Evolutionary conservation across 2,329 filamentous ascomycete genomes (phyloP).

Genomic region (Paradendryphiella salina): DNA sequence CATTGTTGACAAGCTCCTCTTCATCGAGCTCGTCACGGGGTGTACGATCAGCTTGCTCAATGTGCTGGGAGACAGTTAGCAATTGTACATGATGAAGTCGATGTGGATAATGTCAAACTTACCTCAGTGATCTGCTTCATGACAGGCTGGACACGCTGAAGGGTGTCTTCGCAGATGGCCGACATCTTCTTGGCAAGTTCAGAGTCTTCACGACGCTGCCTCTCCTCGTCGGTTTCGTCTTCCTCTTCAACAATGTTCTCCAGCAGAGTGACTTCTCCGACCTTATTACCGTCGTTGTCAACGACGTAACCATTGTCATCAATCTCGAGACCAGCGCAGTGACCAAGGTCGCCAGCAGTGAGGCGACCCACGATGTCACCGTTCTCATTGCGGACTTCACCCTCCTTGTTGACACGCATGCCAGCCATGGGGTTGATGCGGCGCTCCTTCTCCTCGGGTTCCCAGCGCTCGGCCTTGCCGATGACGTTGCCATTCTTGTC

Average conservation of each 20-base stretch:
- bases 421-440: slow-evolving; percentile 64
- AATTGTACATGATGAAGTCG: neutral
- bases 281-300: slow-evolving; percentile 63
- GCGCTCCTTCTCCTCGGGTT: slow-evolving; percentile 58
- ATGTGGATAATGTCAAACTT: slow-evolving; percentile 36
- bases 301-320: slow-evolving; percentile 58
- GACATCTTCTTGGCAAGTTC: slow-evolving; percentile 79
- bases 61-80: slow-evolving; percentile 59
- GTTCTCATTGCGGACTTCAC: slow-evolving; percentile 57
- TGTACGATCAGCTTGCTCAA: slow-evolving; percentile 77
- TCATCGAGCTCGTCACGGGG: slow-evolving; percentile 88
- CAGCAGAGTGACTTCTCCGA: slow-evolving; percentile 65
- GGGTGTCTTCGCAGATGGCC: slow-evolving; percentile 71
- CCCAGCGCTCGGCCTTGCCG: slow-evolving; percentile 58
- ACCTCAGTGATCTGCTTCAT: slow-evolving; percentile 84
- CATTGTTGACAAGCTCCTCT: slow-evolving; percentile 81
- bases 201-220: slow-evolving; percentile 62
- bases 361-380: slow-evolving; percentile 56
- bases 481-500: slow-evolving; percentile 60
- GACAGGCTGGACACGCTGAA: slow-evolving; percentile 82
- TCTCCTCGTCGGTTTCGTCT: slow-evolving; percentile 54
- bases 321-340: slow-evolving; percentile 57
- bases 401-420: slow-evolving; percentile 58
- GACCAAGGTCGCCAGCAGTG: slow-evolving; percentile 56
- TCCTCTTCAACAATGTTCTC: slow-evolving; percentile 63